Evolutionary conservation across 2,329 filamentous ascomycete species (phyloP).

Genomic region (Nothophoma quercina): DNA sequence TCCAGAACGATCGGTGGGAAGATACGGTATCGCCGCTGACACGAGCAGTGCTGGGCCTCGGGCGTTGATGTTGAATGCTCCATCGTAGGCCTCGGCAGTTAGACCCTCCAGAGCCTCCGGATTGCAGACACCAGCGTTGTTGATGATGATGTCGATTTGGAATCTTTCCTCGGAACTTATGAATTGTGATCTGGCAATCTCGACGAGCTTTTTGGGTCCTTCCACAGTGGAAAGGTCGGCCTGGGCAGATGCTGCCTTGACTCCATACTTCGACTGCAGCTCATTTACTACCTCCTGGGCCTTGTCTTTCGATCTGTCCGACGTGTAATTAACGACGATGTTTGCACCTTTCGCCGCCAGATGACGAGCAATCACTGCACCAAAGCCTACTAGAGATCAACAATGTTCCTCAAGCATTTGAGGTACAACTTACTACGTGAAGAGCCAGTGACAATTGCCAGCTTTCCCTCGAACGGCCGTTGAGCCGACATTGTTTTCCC

Average conservation of each 20-base stretch:
- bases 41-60: neutral
- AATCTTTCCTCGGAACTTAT: too few species aligned
- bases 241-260: too few species aligned
- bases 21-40: neutral
- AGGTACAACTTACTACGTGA: neutral
- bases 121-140: too few species aligned
- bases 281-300: neutral
- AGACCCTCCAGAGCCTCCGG: too few species aligned
- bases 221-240: too few species aligned
- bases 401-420: neutral
- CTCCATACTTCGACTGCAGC: too few species aligned
- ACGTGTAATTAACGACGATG: neutral
- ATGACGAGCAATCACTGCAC: neutral
- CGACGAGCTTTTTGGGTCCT: too few species aligned
- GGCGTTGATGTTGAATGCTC: neutral
- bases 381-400: neutral
- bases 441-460: neutral
- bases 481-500: neutral
- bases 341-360: neutral
- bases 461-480: neutral
- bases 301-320: neutral
- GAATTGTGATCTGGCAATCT: too few species aligned
- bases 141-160: too few species aligned
- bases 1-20: neutral
- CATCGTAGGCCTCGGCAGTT: too few species aligned